phyloP scores from a whole-genome alignment of 2,329 filamentous ascomycete species.

The Furcasterigmium sp. region DNA sequence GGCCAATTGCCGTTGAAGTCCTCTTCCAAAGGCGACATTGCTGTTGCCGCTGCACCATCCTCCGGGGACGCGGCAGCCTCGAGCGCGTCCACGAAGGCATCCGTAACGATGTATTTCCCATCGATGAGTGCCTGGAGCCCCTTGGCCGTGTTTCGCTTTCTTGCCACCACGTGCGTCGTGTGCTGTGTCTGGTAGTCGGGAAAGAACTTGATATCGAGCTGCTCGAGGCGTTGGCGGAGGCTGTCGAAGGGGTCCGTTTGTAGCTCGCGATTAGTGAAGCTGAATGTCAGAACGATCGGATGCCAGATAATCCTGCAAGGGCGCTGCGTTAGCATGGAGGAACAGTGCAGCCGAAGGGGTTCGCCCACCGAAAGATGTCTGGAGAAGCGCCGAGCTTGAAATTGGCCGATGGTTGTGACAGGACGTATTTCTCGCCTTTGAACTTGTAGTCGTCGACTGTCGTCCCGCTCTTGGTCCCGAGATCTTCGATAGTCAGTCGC shows the following conservation, averaged over 20 bases:
- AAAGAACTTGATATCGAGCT: conserved; percentile 83
- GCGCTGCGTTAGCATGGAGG: no score
- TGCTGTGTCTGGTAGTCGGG: conserved; percentile 62
- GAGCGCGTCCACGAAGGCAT: conserved; percentile 69
- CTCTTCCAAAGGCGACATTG: conserved; percentile 58
- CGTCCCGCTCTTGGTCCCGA: conserved; percentile 81
- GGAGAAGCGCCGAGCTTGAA: conserved; percentile 70
- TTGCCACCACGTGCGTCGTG: conserved; percentile 85
- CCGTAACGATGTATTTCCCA: conserved; percentile 70
- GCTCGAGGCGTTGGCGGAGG: conserved; percentile 64
- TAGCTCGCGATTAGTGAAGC: conserved; percentile 65
- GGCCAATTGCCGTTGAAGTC: conserved; percentile 83
- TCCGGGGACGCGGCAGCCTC: conserved; percentile 48
- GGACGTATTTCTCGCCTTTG: conserved; percentile 51
- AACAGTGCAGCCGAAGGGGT: no score
- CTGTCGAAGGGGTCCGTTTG: conserved; percentile 59
- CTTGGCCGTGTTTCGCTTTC: conserved; percentile 84
- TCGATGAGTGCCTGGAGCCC: conserved; percentile 83
- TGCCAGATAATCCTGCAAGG: conserved; percentile 81
- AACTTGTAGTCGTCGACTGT: conserved; percentile 68
- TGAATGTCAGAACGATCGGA: conserved; percentile 76
- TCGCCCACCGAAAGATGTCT: conserved; percentile 53
- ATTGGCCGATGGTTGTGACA: conserved; percentile 51
- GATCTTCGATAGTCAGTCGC: conserved; percentile 68
- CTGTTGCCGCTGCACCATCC: conserved; percentile 19